Percentiles rank a stretch among this genome's conserved stretches.
phyloP scores from a whole-genome alignment of 148 eudicot genomes.

The Limonium bicolor region DNA sequence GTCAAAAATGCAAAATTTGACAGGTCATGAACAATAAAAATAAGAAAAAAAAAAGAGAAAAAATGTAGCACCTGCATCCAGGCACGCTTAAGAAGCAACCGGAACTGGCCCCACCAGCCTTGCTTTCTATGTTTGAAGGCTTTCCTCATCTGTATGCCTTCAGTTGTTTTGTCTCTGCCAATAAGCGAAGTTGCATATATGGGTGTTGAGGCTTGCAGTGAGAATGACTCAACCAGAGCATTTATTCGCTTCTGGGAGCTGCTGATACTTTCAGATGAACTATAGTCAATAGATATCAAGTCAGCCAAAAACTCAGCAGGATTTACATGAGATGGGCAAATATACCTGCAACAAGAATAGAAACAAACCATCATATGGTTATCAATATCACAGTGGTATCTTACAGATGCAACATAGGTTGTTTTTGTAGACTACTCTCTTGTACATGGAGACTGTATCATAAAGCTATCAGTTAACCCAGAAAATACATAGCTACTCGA shows the following conservation, averaged over 20 bases:
- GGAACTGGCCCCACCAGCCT: constrained; percentile 89
- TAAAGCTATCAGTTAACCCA: no score
- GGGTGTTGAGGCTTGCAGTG: constrained; percentile 33
- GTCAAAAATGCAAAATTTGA: no score
- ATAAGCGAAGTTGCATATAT: constrained; percentile 55
- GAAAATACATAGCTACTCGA: no score
- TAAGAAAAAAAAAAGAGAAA: constrained; percentile 1
- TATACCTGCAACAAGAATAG: constrained; percentile 41
- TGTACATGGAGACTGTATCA: no score
- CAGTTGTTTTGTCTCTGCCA: constrained; percentile 14
- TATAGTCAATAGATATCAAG: constrained; percentile 87
- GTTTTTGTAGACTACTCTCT: no score
- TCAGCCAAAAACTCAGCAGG: constrained; percentile 99
- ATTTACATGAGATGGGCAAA: constrained; percentile 82
- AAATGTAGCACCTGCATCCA: constrained; percentile 81
- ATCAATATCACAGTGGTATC: no score
- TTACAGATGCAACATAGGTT: no score
- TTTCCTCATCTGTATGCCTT: constrained; percentile 20
- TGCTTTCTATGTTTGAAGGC: constrained; percentile 23
- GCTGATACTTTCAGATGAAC: constrained; percentile 72
- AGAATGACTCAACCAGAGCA: constrained; percentile 75
- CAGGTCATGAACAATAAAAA: background rate
- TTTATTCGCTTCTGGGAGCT: constrained; percentile 73
- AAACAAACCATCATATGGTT: constrained; percentile 7
- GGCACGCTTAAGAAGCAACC: constrained; percentile 85